phyloP scores from a whole-genome alignment of 2,329 filamentous ascomycete species.

The Xylaria hypoxylon region DNA sequence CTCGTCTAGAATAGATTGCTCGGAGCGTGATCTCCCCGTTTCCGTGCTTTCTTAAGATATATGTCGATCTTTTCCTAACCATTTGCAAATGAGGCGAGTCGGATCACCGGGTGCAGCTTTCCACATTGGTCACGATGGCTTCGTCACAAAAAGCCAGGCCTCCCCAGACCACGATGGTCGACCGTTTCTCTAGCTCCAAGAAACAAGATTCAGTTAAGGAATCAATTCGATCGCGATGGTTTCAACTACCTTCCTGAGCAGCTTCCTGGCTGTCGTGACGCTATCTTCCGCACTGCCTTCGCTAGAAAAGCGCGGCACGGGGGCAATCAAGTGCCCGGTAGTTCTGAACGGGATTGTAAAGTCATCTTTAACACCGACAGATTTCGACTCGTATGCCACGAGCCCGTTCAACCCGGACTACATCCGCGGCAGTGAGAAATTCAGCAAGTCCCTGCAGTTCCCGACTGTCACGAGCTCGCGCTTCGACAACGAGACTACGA shows the following conservation, averaged over 20 bases:
- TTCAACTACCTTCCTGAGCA: slow-evolving; percentile 39
- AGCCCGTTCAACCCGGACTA: slow-evolving; percentile 51
- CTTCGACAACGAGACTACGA: slow-evolving; percentile 55
- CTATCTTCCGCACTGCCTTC: slow-evolving; percentile 41
- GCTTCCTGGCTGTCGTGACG: slow-evolving; percentile 36
- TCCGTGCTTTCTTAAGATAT: background rate
- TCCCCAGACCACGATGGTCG: slow-evolving; percentile 11
- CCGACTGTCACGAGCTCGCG: slow-evolving; percentile 49
- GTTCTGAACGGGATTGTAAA: slow-evolving; percentile 47
- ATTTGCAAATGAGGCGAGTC: slow-evolving; percentile 1
- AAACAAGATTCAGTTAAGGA: background rate
- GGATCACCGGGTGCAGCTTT: slow-evolving; percentile 22
- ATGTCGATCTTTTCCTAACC: background rate
- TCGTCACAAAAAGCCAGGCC: slow-evolving; percentile 22
- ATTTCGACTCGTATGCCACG: slow-evolving; percentile 51
- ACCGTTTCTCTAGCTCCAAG: background rate
- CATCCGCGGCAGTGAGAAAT: slow-evolving; percentile 47
- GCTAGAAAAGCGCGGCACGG: slow-evolving; percentile 42
- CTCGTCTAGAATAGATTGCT: slow-evolving; percentile 41
- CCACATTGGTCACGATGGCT: slow-evolving; percentile 26
- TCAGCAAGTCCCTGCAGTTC: slow-evolving; percentile 47
- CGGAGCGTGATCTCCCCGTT: slow-evolving; percentile 45
- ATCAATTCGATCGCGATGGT: slow-evolving; percentile 38
- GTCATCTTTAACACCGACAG: slow-evolving; percentile 42
- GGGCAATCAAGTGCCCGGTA: slow-evolving; percentile 46